A percentile compares a stretch with the other conserved stretches of the same genome.
These are phyloP conservation scores for Pinus tabuliformis DNA, from an alignment of 75 land plant genomes.

Conservation along the genomic window DNA sequence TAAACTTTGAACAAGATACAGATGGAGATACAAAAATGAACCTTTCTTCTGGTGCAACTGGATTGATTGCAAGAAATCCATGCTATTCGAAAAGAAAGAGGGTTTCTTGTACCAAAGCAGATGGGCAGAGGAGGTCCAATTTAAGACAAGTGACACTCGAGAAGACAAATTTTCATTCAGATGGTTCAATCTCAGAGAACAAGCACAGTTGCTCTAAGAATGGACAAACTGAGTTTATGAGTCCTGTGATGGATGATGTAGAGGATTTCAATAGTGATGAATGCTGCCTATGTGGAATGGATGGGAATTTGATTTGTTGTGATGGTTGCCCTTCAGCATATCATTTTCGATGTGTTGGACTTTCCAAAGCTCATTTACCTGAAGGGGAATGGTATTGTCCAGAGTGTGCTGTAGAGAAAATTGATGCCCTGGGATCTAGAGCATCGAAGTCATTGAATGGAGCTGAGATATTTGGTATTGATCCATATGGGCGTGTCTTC, in stretches of 20 bases:
- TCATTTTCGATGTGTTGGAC: slow-evolving; percentile 85
- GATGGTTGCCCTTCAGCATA: slow-evolving; percentile 97
- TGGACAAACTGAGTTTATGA: not conserved
- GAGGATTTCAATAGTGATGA: slow-evolving; percentile 82
- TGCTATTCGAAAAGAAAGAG: slow-evolving; percentile 6
- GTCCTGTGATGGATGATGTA: slow-evolving; percentile 11
- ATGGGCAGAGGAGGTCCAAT: not conserved
- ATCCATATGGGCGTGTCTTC: slow-evolving; percentile 53
- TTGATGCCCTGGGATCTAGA: slow-evolving; percentile 17
- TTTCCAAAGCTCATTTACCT: slow-evolving; percentile 52
- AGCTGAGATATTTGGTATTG: slow-evolving; percentile 68
- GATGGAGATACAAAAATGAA: slow-evolving; percentile 19
- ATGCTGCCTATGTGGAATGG: slow-evolving; percentile 89
- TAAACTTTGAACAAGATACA: slow-evolving; percentile 26
- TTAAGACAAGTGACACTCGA: not conserved
- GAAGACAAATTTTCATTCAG: not conserved
- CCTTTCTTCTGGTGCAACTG: slow-evolving; percentile 2
- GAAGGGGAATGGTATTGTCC: slow-evolving; percentile 89
- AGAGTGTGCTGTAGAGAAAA: slow-evolving; percentile 59
- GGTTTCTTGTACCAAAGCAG: slow-evolving; percentile 3
- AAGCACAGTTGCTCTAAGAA: not conserved
- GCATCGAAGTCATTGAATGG: slow-evolving; percentile 49
- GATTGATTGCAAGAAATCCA: not conserved
- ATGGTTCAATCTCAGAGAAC: not conserved
- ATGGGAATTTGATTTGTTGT: slow-evolving; percentile 89